Base-by-base conservation (phyloP, 768 basidiomycete genomes). In the Tulasnella sp. region DNA sequence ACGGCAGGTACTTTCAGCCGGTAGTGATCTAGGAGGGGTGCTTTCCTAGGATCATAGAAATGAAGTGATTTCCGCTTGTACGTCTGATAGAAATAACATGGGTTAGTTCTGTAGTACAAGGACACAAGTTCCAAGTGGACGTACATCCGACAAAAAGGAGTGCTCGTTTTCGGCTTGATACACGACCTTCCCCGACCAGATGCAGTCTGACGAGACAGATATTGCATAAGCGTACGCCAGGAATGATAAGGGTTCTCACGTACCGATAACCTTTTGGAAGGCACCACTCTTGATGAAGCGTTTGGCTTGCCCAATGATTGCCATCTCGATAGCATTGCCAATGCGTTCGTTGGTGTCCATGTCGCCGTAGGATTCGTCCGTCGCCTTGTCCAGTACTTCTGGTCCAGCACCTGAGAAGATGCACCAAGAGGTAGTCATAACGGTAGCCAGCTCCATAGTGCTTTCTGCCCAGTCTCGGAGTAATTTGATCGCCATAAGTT, bases 21-120 rank as follows among this genome's bases (percentile, higher is more conserved):
- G 82, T 98, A 98, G 84, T 98, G 96, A 82, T 98, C 95, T 9
- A 98, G 88, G n/a, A 98, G 84, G 23, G 96, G 94, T 0, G 96
- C 96, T 83, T 91, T 94, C 82, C 95, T 92, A 3, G 96, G 96
- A 82, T 98, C 95, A 83, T 98, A 98, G 81, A 97, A 92, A 83
- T 96, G 94, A 44, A 98, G 89, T 15, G 96, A 95, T 35, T 89
- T 93, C 71, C 91, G 89, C 86, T 98, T 98, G 84, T 98, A 98
- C 37, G 93, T 96, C 95, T 96, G 80, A 26, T 67, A n/a, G 39
- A 32, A 37, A 2, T 7, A 67, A 26, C 23, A 32, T 79, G 26
- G 10, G 26, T 39, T 40, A 13, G 32, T 32, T 57, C 42, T 44
- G 4, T 13, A 16, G 13, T 44, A 20, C 9, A 74, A 48, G 13